Evolutionary conservation across 1,284 basidiomycete species (phyloP), one percentile per base, ranked within the genome.

Genomic region (Gymnopus androsaceus): DNA sequence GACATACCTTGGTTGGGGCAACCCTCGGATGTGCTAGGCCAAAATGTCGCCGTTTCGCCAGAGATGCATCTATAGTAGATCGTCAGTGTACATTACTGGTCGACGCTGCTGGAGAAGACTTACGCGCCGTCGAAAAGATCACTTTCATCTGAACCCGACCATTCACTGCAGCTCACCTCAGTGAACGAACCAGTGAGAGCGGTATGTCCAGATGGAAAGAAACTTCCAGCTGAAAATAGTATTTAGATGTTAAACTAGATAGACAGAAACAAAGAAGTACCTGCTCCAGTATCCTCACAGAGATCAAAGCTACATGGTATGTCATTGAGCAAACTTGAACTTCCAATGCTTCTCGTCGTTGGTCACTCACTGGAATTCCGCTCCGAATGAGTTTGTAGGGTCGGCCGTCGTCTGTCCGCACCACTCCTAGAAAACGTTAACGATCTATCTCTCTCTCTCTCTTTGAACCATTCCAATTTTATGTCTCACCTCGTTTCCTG

Each of bases 171-270:
- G 21, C 77, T 74, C 14, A 83, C 81, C 61, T 85, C 81, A 15
- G 69, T 71, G 68, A 76, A 84, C 1, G 72, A 74, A 14, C 81
- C 82, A 9, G 74, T 75, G 54, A 84, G 67, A 15, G 82, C 81
- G n/a, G 76, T 78, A 60, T 79, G 81, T 0, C 76, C 78, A 3
- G 73, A 75, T 3, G 82, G 81, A 77, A 85, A 85, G 71, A 85
- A 85, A n/a, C n/a, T n/a, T n/a, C n/a, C n/a, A n/a, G n/a, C n/a
- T n/a, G n/a, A n/a, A 38, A n/a, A n/a, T n/a, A n/a, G n/a, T n/a
- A n/a, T n/a, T n/a, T n/a, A n/a, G n/a, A n/a, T n/a, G n/a, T n/a
- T n/a, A n/a, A n/a, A n/a, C n/a, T n/a, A n/a, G n/a, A n/a, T n/a
- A 3, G 73, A 75, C 2, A 82, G 81, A 77, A 85, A 85, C 71